phyloP scores from a whole-genome alignment of 306 rosid genomes.

The Fragaria nilgerrensis region DNA sequence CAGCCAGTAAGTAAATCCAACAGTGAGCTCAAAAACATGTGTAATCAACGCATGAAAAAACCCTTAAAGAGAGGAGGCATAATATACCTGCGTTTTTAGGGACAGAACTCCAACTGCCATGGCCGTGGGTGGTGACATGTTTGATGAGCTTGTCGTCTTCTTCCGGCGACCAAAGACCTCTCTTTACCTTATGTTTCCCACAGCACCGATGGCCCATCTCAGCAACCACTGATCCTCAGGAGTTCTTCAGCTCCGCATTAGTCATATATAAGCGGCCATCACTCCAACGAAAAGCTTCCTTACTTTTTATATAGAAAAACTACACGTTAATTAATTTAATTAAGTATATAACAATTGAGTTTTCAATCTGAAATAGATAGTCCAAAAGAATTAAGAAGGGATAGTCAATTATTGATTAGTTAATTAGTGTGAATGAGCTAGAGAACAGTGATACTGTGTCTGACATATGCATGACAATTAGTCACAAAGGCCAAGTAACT shows the following conservation, averaged over 20 bases:
- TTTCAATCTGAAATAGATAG: neutral
- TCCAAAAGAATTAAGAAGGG: neutral
- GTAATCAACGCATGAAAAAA: neutral
- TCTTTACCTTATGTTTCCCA: slow-evolving; percentile 49
- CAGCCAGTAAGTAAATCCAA: neutral
- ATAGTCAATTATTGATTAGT: neutral
- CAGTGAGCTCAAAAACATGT: neutral
- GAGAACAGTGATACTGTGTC: neutral
- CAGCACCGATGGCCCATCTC: slow-evolving; percentile 45
- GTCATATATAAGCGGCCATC: slow-evolving; percentile 7
- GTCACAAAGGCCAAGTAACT: neutral
- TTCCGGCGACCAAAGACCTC: slow-evolving; percentile 65
- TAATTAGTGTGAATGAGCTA: neutral
- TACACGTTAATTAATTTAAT: slow-evolving; percentile 1
- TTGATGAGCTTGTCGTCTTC: slow-evolving; percentile 52
- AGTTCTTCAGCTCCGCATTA: neutral
- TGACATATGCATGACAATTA: slow-evolving; percentile 16
- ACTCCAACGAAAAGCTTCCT: slow-evolving; percentile 14
- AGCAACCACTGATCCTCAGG: neutral
- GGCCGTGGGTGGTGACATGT: slow-evolving; percentile 43
- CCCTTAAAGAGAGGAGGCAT: neutral
- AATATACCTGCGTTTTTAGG: slow-evolving; percentile 51
- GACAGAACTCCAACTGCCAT: slow-evolving; percentile 60
- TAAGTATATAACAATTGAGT: neutral
- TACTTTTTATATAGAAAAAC: slow-evolving; percentile 5